Evolutionary conservation across 345 rosid species (phyloP).

Genomic region (Rhodomyrtus tomentosa): DNA sequence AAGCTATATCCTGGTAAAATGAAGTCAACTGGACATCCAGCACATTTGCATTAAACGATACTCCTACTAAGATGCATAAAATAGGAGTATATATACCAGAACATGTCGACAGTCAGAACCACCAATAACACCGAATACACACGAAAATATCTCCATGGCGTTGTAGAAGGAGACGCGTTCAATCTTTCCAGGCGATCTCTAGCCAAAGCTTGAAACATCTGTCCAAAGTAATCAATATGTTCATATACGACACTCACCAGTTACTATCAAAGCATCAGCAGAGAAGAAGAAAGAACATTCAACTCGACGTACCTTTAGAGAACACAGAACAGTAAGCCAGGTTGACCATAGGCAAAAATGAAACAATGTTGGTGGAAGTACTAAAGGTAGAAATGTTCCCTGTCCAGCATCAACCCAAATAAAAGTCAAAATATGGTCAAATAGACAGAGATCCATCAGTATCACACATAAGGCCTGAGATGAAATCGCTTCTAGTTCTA

Average conservation of each 20-base stretch:
- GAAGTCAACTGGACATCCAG: not conserved
- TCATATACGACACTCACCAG: not conserved
- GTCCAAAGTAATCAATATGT: constrained; percentile 3
- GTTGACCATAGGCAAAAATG: constrained; percentile 81
- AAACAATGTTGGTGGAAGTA: constrained; percentile 72
- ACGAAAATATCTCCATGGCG: constrained; percentile 80
- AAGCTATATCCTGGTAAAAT: not conserved
- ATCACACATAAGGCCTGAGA: not conserved
- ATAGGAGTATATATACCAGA: constrained; percentile 43
- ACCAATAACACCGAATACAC: constrained; percentile 68
- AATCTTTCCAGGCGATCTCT: constrained; percentile 93
- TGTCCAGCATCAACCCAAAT: constrained; percentile 16
- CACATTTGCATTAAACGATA: not conserved
- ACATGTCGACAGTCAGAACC: constrained; percentile 63
- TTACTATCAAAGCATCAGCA: not conserved
- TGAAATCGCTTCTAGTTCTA: not conserved
- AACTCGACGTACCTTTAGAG: constrained; percentile 53
- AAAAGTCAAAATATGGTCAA: not conserved
- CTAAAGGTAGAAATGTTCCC: constrained; percentile 90
- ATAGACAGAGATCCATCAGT: not conserved
- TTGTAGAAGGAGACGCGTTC: constrained; percentile 94
- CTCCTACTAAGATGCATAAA: not conserved
- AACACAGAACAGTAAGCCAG: constrained; percentile 80
- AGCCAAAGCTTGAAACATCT: constrained; percentile 99
- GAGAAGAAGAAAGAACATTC: not conserved